phyloP scores from a whole-genome alignment of 2,329 filamentous ascomycete genomes.

The Sodiomyces alkalinus region DNA sequence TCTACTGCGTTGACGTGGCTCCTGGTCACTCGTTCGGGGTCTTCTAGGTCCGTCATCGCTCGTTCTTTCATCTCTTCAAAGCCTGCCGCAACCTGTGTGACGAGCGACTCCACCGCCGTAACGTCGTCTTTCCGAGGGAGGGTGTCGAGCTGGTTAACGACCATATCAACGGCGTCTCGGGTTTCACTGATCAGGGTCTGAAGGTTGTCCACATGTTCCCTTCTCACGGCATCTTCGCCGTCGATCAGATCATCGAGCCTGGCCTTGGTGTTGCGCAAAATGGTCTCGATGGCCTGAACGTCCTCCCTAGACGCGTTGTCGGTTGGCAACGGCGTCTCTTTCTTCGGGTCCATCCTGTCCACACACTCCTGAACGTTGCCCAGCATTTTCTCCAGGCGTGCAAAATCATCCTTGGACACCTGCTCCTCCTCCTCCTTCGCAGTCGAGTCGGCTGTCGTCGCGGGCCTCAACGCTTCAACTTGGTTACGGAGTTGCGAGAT shows the following conservation, averaged over 20 bases:
- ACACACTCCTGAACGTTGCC: slow-evolving; percentile 33
- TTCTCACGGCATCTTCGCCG: slow-evolving; percentile 52
- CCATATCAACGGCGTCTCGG: slow-evolving; percentile 52
- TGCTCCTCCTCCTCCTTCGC: slow-evolving; percentile 5
- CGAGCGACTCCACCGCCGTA: slow-evolving; percentile 57
- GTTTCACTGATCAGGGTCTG: slow-evolving; percentile 56
- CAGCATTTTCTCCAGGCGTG: slow-evolving; percentile 35
- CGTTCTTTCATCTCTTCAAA: slow-evolving; percentile 60
- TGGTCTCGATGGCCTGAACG: slow-evolving; percentile 77
- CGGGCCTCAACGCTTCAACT: slow-evolving; percentile 58
- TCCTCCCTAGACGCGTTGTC: slow-evolving; percentile 63
- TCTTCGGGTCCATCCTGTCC: slow-evolving; percentile 8
- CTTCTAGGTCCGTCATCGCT: slow-evolving; percentile 35
- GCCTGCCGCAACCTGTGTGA: slow-evolving; percentile 59
- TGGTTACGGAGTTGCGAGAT: slow-evolving; percentile 73
- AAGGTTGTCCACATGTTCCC: slow-evolving; percentile 49
- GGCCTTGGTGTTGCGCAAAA: slow-evolving; percentile 78
- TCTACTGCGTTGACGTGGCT: slow-evolving; percentile 70
- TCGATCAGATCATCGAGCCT: slow-evolving; percentile 71
- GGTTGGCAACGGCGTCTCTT: slow-evolving; percentile 5
- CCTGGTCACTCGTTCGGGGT: slow-evolving; percentile 57
- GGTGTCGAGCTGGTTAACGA: slow-evolving; percentile 53
- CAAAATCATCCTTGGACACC: slow-evolving; percentile 26
- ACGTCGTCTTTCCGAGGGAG: slow-evolving; percentile 68
- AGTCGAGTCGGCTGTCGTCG: slow-evolving; percentile 8